These are phyloP conservation scores for Grosmannia huntii DNA, from an alignment of 2,329 filamentous ascomycete genomes.

Conservation along the genomic window DNA sequence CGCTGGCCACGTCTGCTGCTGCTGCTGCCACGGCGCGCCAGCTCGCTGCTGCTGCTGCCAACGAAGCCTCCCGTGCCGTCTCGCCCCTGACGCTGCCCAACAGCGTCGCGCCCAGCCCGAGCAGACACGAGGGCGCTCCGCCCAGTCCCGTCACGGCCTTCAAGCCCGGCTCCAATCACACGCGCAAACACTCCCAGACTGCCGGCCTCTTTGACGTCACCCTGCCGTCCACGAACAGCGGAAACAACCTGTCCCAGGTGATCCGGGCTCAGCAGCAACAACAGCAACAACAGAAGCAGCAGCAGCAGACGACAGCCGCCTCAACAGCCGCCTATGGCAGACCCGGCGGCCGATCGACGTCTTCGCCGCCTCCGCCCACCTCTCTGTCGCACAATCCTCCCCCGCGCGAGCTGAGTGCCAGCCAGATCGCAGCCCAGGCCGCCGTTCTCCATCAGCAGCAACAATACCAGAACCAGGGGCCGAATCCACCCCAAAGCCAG, in stretches of 20 bases:
- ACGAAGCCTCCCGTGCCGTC: slow-evolving; percentile 16
- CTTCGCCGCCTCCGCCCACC: slow-evolving; percentile 7
- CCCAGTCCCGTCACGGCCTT: slow-evolving; percentile 16
- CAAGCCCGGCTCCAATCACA: slow-evolving; percentile 23
- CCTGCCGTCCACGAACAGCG: slow-evolving; percentile 44
- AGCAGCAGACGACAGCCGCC: not conserved
- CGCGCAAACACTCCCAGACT: slow-evolving; percentile 56
- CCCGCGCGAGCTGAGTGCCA: too few species aligned
- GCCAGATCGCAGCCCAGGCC: slow-evolving; percentile 68
- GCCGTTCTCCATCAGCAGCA: slow-evolving; percentile 56
- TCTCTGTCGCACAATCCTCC: too few species aligned
- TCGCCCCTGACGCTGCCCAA: slow-evolving; percentile 29
- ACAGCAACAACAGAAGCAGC: not conserved
- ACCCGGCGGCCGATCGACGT: not conserved
- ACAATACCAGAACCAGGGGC: slow-evolving; percentile 6
- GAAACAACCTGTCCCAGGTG: too few species aligned
- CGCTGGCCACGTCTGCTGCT: slow-evolving; percentile 18
- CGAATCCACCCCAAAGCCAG: slow-evolving; percentile 18
- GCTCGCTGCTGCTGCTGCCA: not conserved
- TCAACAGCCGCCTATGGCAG: slow-evolving; percentile 6
- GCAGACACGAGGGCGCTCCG: slow-evolving; percentile 11
- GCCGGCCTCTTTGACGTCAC: slow-evolving; percentile 68
- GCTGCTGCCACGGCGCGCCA: slow-evolving; percentile 10
- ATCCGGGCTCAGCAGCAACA: not conserved
- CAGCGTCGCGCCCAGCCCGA: not conserved